Percentiles rank a stretch among this genome's conserved stretches.
These are phyloP conservation scores for Magnusiomyces fungicola DNA, from an alignment of 1,139 yeast genomes.

Conservation along the genomic window DNA sequence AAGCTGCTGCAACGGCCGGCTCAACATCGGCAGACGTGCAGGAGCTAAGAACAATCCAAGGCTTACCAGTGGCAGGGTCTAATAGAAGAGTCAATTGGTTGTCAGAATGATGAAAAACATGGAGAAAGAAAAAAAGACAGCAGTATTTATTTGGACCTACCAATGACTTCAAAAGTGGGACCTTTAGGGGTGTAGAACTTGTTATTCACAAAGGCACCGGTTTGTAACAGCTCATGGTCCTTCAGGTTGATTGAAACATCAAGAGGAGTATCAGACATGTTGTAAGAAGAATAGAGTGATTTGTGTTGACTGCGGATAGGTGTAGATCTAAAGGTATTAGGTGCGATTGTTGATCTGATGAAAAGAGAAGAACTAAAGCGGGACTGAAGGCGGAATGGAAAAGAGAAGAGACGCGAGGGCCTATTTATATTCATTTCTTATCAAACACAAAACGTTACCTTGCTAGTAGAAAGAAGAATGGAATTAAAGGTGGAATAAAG, in stretches of 20 bases:
- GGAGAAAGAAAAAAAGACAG: slow-evolving; percentile 34
- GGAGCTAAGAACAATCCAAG: slow-evolving; percentile 38
- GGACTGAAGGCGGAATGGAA: too few relatives aligned
- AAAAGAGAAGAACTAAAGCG: too few relatives aligned
- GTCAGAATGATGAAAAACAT: too few relatives aligned
- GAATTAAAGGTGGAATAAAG: too few relatives aligned
- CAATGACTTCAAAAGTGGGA: slow-evolving; percentile 16
- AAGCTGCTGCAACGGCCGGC: slow-evolving; percentile 38
- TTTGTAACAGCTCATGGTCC: slow-evolving; percentile 36
- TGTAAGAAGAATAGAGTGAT: neutral
- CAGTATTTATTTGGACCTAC: neutral
- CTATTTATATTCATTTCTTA: too few relatives aligned
- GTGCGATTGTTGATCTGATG: too few relatives aligned
- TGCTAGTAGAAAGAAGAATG: too few relatives aligned
- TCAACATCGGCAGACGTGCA: slow-evolving; percentile 35
- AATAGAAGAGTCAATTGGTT: too few relatives aligned
- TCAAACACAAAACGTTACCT: too few relatives aligned
- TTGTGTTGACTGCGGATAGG: too few relatives aligned
- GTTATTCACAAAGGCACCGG: slow-evolving; percentile 75
- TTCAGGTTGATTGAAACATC: neutral
- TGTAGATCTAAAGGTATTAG: too few relatives aligned
- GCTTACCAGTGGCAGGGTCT: slow-evolving; percentile 42
- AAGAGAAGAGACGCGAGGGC: too few relatives aligned
- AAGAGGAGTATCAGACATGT: neutral
- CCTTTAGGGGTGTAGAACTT: slow-evolving; percentile 44